These are phyloP conservation scores for Asclepias syriaca DNA, from an alignment of 257 asterid species.

Conservation along the genomic window DNA sequence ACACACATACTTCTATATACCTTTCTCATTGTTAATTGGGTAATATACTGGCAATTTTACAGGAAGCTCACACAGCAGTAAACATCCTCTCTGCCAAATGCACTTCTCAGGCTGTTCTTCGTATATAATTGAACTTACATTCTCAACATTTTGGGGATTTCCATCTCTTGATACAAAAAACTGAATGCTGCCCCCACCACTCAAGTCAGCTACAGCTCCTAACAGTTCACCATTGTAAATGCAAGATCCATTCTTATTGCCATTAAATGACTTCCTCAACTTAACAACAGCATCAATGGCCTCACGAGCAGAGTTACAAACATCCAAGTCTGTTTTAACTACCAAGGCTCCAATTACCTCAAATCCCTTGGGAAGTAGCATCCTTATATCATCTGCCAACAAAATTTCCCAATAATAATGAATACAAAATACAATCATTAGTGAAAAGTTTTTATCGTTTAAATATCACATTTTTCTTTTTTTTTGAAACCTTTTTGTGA, in stretches of 20 bases:
- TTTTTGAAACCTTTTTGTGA: too few species aligned
- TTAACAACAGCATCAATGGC: conserved; percentile 51
- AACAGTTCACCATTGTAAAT: conserved; percentile 33
- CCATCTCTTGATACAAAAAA: conserved; percentile 51
- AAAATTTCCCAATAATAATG: background rate
- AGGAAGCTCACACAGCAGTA: conserved; percentile 62
- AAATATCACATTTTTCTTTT: background rate
- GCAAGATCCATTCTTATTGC: conserved; percentile 19
- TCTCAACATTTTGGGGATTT: conserved; percentile 32
- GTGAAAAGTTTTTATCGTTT: background rate
- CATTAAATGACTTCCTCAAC: conserved; percentile 45
- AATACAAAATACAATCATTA: background rate
- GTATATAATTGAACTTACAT: conserved; percentile 36
- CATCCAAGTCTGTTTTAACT: conserved; percentile 31
- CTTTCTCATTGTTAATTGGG: conserved; percentile 41
- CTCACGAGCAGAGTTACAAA: conserved; percentile 34
- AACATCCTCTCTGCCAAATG: conserved; percentile 66
- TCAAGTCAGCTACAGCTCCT: conserved; percentile 62
- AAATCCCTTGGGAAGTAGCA: conserved; percentile 69
- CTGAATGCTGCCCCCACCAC: conserved; percentile 34
- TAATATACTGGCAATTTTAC: conserved; percentile 70
- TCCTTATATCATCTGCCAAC: conserved; percentile 62
- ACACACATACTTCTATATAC: conserved; percentile 20
- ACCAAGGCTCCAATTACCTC: conserved; percentile 76
- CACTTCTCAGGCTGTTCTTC: conserved; percentile 71